Base-by-base conservation (phyloP, 768 basidiomycete genomes). In the Trametes cubensis region DNA sequence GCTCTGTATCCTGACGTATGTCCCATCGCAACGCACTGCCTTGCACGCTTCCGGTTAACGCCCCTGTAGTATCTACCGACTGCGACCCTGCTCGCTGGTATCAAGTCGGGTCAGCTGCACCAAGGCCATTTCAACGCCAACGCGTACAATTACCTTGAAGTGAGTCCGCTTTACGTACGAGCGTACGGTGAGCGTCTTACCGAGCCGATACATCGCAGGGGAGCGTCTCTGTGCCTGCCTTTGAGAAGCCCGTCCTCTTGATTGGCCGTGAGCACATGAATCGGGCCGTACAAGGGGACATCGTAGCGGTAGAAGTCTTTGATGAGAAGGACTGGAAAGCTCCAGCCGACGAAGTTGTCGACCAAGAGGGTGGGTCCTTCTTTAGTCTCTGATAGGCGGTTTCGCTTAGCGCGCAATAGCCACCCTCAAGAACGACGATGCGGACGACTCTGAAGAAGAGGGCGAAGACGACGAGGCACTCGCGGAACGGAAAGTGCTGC, bases 81-180 rank as follows among this genome's bases (percentile, higher is more conserved):
- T 10, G 80, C 87, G 0, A 85, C 84, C 0, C 74, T 98, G 10
- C 70, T 85, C 41, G 92, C 94, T 11, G 95, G 94, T 1, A 81
- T 98, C 59, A 95, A 95, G 73, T 83, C 85, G 4, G 93, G 92
- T 2, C 79, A 88, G 44, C 82, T 95, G 4, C 85, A 94, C 69
- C 94, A 98, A 76, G 97, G 97, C 0, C 88, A 95, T 71, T 99
- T 96, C 77, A 94, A 91, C 70, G 93, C 95, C 2, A 97, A 92
- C 67, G 88, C 88, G 66, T 99, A 95, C 76, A 98, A 99, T 73
- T 98, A 95, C 68, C 81, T 98, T 15, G 96, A 98, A 82, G 92
- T 88, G 46, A 55, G 80, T 71, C 5, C 14, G 30, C n/a, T 38
- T 40, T 54, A 45, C 26, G 41, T 45, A 46, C 5, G 60, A 15